Evolutionary conservation across 192 early-diverging fungal species (phyloP).

Genomic region (Pilaira anomala): DNA sequence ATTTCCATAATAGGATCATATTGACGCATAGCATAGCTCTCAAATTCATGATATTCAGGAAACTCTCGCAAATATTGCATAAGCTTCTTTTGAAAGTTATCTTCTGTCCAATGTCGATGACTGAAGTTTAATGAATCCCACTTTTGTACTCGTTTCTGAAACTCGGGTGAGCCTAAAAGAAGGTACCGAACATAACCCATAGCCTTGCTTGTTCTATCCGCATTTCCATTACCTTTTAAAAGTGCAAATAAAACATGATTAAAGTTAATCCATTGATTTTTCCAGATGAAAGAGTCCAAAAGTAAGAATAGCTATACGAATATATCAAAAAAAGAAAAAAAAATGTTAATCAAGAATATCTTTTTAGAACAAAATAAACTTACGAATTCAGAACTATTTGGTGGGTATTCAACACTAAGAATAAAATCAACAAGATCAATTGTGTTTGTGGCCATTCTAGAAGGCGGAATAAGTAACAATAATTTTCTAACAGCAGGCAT

Average conservation of each 20-base stretch:
- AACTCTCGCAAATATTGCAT: constrained; percentile 58
- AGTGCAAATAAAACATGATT: constrained; percentile 71
- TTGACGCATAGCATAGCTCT: constrained; percentile 53
- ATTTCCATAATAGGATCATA: constrained; percentile 51
- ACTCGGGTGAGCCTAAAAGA: constrained; percentile 50
- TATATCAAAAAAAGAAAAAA: constrained; percentile 3
- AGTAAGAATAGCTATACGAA: constrained; percentile 34
- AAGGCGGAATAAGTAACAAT: constrained; percentile 64
- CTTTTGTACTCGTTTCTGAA: constrained; percentile 52
- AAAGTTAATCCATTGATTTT: constrained; percentile 61
- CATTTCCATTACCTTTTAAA: constrained; percentile 55
- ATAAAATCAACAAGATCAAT: constrained; percentile 67
- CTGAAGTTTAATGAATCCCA: constrained; percentile 65
- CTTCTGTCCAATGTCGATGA: constrained; percentile 69
- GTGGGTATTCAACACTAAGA: constrained; percentile 35
- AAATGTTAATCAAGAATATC: not conserved
- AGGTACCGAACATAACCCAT: constrained; percentile 50
- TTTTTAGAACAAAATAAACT: not conserved
- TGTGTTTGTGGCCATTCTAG: constrained; percentile 68
- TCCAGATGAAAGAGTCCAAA: constrained; percentile 71
- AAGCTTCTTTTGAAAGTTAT: constrained; percentile 62
- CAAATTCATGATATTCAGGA: constrained; percentile 75
- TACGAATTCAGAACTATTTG: constrained; percentile 23
- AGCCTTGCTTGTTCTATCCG: constrained; percentile 44
- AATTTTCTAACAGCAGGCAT: constrained; percentile 57